A percentile compares a stretch with the other conserved stretches of the same genome.
phyloP scores from a whole-genome alignment of 1,284 basidiomycete species.

The Cryptococcus sp. region DNA sequence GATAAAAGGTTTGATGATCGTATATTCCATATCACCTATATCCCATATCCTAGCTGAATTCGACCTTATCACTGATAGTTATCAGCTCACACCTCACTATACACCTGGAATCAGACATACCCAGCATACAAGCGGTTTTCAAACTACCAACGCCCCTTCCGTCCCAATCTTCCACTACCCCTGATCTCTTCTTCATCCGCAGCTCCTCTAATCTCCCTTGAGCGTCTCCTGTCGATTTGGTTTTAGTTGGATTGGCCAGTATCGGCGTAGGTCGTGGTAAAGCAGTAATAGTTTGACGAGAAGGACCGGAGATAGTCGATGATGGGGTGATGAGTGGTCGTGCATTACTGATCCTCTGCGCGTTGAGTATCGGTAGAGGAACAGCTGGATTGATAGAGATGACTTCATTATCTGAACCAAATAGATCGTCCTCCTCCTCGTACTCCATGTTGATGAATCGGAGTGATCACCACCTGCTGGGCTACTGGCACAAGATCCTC shows the following conservation, averaged over 20 bases:
- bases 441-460: too few species aligned
- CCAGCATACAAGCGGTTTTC: conserved; percentile 10
- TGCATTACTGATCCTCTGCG: background rate
- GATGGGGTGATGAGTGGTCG: too few species aligned
- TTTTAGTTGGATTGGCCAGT: background rate
- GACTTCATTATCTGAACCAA: conserved; percentile 26
- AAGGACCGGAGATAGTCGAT: too few species aligned
- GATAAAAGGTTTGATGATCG: conserved; percentile 25
- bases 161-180: background rate
- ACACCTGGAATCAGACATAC: conserved; percentile 4
- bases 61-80: conserved; percentile 23
- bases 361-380: background rate
- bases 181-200: conserved; percentile 6
- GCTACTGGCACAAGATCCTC: too few species aligned
- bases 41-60: conserved; percentile 32
- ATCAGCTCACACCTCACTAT: background rate
- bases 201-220: conserved; percentile 14
- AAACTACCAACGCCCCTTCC: conserved; percentile 12
- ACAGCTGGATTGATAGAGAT: background rate
- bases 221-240: background rate
- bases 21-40: conserved; percentile 36
- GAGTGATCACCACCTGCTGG: too few species aligned
- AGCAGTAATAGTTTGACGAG: too few species aligned
- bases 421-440: conserved; percentile 30
- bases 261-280: too few species aligned